Percentiles rank a stretch among this genome's conserved stretches.
phyloP scores from a whole-genome alignment of 371 early-diverging fungal genomes.

The Basidiobolus meristosporus region DNA sequence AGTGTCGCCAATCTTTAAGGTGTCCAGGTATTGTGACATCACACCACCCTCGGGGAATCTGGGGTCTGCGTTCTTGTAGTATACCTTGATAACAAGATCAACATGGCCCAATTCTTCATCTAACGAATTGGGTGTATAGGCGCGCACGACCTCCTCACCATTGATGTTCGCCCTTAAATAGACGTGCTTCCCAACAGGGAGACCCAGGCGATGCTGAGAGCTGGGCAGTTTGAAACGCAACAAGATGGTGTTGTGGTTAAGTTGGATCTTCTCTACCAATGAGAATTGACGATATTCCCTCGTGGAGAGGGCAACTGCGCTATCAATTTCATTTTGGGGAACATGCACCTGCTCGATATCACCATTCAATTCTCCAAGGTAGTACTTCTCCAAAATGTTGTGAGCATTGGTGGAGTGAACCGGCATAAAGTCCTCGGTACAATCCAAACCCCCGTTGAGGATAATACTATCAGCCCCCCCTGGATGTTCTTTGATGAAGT shows the following conservation, averaged over 20 bases:
- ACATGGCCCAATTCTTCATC: conserved; percentile 13
- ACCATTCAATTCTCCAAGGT: conserved; percentile 31
- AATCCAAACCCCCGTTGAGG: conserved; percentile 57
- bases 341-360: conserved; percentile 2
- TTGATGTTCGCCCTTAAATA: conserved; percentile 15
- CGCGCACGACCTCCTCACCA: conserved; percentile 20
- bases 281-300: conserved; percentile 16
- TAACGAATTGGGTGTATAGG: conserved; percentile 30
- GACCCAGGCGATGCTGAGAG: conserved; percentile 10
- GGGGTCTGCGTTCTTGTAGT: conserved; percentile 13
- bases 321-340: conserved; percentile 1
- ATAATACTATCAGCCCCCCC: conserved; percentile 66
- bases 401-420: conserved; percentile 65
- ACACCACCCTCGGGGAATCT: conserved; percentile 22
- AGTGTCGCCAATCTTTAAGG: conserved; percentile 23
- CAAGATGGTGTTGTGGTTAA: conserved; percentile 18
- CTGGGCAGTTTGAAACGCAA: conserved; percentile 17
- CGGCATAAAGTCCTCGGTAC: conserved; percentile 74
- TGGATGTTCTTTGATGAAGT: conserved; percentile 77
- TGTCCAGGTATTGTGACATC: conserved; percentile 25
- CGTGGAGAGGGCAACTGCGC: conserved; percentile 8
- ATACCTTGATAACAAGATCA: conserved; percentile 41
- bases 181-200: conserved; percentile 26
- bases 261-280: conserved; percentile 10
- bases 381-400: conserved; percentile 34